Evolutionary conservation across 1,284 basidiomycete genomes (phyloP), one percentile per base, ranked within the genome.

Genomic region (Tetrapyrgos nigripes): DNA sequence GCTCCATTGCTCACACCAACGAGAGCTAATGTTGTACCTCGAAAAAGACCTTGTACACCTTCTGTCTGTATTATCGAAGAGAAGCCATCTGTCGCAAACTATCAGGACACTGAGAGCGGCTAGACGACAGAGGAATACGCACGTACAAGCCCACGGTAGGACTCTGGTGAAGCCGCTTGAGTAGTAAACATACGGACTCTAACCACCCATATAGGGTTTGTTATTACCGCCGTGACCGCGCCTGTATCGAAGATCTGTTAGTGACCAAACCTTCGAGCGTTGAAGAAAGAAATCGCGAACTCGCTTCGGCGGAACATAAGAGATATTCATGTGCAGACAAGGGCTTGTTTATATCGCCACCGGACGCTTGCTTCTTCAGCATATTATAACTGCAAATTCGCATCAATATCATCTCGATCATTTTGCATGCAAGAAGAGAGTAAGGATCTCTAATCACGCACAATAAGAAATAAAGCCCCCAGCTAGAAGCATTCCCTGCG

Each of bases 401-500:
- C n/a, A 56, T 54, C 52, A 24, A 26, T 26, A 31, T 1, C 13
- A 21, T 62, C 53, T 65, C 63, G 45, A 17, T 54, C 37, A 4
- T 40, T 19, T 50, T 33, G 46, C 21, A 14, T 31, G 50, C 31
- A 43, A 45, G 28, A 17, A 26, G 23, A 26, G 10, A 60, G 40
- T 28, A 21, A 60, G 29, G 26, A 44, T n/a, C 28, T 50, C 44
- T 31, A 48, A 51, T 33, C 2, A 84, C 94, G 76, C 72, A 97
- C 97, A 97, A 97, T 62, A 98, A 83, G 76, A 99, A 99, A 76
- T 99, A 99, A 29, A 98, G 77, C 0, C 97, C 97, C 97, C 97
- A 99, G 67, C 93, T 96, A 5, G 92, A 88, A n/a, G 96, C 95
- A 67, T 98, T 98, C 19, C 97, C 97, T 0, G 94, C 93, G 46